A percentile compares a stretch with the other conserved stretches of the same genome.
phyloP scores from a whole-genome alignment of 2,329 filamentous ascomycete species.

The Aspergillus sp. region DNA sequence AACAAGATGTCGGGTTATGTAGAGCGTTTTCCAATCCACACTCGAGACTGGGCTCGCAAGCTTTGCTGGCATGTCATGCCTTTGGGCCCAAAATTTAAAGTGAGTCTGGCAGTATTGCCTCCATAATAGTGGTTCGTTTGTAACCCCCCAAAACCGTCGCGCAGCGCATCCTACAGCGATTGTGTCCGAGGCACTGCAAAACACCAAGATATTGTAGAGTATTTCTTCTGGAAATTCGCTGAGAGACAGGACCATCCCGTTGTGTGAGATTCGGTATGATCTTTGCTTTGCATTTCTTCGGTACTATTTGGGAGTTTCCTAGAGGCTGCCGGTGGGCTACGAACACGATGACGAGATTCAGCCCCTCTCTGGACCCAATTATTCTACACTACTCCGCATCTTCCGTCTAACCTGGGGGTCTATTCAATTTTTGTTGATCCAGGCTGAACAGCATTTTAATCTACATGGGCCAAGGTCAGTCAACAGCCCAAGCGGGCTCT shows the following conservation, averaged over 20 bases:
- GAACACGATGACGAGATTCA: neutral
- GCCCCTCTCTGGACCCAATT: neutral
- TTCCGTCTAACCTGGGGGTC: neutral
- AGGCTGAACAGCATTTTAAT: neutral
- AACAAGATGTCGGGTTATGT: slow-evolving; percentile 54
- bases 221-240: slow-evolving; percentile 74
- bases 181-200: slow-evolving; percentile 53
- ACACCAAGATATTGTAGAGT: slow-evolving; percentile 72
- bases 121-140: slow-evolving; percentile 77
- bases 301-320: neutral
- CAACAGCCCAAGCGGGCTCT: slow-evolving; percentile 29
- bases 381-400: neutral
- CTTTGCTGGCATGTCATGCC: slow-evolving; percentile 61
- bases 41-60: slow-evolving; percentile 53
- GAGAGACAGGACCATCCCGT: slow-evolving; percentile 36
- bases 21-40: slow-evolving; percentile 74
- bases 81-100: slow-evolving; percentile 74
- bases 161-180: slow-evolving; percentile 60
- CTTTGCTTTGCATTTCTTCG: neutral
- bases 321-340: neutral
- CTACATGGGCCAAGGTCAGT: slow-evolving; percentile 46
- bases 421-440: neutral
- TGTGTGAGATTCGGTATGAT: neutral
- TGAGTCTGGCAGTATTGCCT: slow-evolving; percentile 66
- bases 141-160: slow-evolving; percentile 63